Evolutionary conservation across 2,329 filamentous ascomycete genomes (phyloP).

Genomic region (Blastomyces gilchristii): DNA sequence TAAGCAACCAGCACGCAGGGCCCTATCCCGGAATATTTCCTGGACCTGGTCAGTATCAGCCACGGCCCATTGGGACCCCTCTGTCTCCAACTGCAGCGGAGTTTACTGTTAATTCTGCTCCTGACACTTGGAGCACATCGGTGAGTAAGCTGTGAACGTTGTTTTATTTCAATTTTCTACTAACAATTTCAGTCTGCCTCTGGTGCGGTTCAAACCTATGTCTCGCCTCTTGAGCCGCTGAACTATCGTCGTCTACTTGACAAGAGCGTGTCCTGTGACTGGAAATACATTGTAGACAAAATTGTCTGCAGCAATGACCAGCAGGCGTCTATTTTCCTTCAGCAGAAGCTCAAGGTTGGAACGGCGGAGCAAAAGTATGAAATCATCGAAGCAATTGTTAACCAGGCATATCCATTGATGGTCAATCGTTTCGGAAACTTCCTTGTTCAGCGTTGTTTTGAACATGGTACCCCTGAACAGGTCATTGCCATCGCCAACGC

Average conservation of each 20-base stretch:
- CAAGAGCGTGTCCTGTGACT: slow-evolving; percentile 93
- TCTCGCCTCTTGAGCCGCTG: slow-evolving; percentile 79
- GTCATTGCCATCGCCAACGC: slow-evolving; percentile 88
- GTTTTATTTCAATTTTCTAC: slow-evolving; percentile 15
- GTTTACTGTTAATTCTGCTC: slow-evolving; percentile 43
- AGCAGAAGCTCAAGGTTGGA: slow-evolving; percentile 97
- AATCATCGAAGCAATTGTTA: slow-evolving; percentile 91
- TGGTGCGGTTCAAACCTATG: slow-evolving; percentile 61
- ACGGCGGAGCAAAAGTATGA: slow-evolving; percentile 93
- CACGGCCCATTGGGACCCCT: slow-evolving; percentile 52
- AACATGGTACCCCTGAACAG: slow-evolving; percentile 91
- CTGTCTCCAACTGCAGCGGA: slow-evolving; percentile 65
- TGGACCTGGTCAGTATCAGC: slow-evolving; percentile 37
- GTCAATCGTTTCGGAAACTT: slow-evolving; percentile 98
- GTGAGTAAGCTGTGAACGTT: slow-evolving; percentile 38
- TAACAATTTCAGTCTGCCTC: slow-evolving; percentile 35
- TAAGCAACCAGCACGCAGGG: slow-evolving; percentile 23
- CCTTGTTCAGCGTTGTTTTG: slow-evolving; percentile 94
- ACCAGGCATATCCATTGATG: slow-evolving; percentile 91
- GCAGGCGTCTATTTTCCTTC: slow-evolving; percentile 95
- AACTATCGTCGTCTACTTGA: slow-evolving; percentile 94
- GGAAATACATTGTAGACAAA: slow-evolving; percentile 99
- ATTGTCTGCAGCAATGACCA: slow-evolving; percentile 99
- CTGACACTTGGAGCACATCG: slow-evolving; percentile 34
- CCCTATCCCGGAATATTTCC: slow-evolving; percentile 30